These are phyloP conservation scores for Pseudophaeomoniella oleicola DNA, from an alignment of 2,329 filamentous ascomycete species.

Conservation along the genomic window DNA sequence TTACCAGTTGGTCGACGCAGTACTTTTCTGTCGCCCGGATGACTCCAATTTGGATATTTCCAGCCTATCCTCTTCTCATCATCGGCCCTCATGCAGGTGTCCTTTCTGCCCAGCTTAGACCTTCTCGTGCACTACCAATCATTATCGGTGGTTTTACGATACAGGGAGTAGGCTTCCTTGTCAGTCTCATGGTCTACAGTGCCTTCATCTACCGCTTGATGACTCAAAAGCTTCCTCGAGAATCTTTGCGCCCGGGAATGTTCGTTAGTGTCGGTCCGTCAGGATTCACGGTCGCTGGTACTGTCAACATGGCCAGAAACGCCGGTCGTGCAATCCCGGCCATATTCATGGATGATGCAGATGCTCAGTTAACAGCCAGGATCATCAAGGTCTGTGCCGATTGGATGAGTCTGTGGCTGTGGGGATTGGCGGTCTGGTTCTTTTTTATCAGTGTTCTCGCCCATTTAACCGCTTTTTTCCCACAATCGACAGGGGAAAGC, in stretches of 20 bases:
- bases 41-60: slow-evolving; percentile 83
- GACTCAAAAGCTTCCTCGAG: slow-evolving; percentile 71
- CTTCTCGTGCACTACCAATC: slow-evolving; percentile 32
- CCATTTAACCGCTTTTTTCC: slow-evolving; percentile 54
- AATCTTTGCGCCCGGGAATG: slow-evolving; percentile 65
- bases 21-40: slow-evolving; percentile 64
- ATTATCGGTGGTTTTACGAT: slow-evolving; percentile 45
- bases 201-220: slow-evolving; percentile 77
- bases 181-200: slow-evolving; percentile 65
- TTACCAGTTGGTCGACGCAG: slow-evolving; percentile 44
- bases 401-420: slow-evolving; percentile 63
- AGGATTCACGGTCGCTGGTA: slow-evolving; percentile 50
- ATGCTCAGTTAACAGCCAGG: slow-evolving; percentile 31
- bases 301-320: slow-evolving; percentile 42
- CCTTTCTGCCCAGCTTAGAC: slow-evolving; percentile 30
- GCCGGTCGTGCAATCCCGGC: slow-evolving; percentile 32
- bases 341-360: slow-evolving; percentile 41
- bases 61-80: slow-evolving; percentile 66
- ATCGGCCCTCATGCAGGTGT: slow-evolving; percentile 58
- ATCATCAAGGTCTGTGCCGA: slow-evolving; percentile 42
- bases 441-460: slow-evolving; percentile 68
- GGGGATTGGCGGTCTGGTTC: slow-evolving; percentile 73
- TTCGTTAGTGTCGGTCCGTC: slow-evolving; percentile 71
- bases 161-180: slow-evolving; percentile 50
- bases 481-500: slow-evolving; percentile 29